Evolutionary conservation across 2,329 filamentous ascomycete species (phyloP).

Genomic region (Hypoxylon sp.): DNA sequence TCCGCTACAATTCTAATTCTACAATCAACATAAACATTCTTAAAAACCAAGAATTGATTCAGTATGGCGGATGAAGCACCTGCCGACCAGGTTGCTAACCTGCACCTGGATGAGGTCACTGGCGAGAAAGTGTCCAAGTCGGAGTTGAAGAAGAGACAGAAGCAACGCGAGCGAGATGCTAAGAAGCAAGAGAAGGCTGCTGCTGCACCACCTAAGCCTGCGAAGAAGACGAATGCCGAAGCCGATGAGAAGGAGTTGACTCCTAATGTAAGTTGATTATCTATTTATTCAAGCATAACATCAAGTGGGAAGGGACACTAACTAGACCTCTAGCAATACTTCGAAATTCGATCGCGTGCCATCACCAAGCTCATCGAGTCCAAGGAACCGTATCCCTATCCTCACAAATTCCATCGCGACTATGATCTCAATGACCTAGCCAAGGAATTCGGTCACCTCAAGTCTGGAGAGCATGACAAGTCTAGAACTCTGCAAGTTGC

Average conservation of each 20-base stretch:
- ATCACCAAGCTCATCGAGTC: conserved; percentile 78
- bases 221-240: conserved; percentile 62
- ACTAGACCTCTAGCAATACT: conserved; percentile 68
- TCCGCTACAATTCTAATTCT: neutral
- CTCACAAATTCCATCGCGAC: conserved; percentile 90
- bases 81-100: conserved; percentile 69
- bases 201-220: conserved; percentile 66
- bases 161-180: conserved; percentile 85
- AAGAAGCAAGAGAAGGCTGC: conserved; percentile 90
- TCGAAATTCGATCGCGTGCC: conserved; percentile 88
- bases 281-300: neutral
- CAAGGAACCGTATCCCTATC: conserved; percentile 82
- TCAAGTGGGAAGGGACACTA: no score
- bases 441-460: conserved; percentile 79
- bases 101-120: conserved; percentile 90
- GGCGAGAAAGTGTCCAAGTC: conserved; percentile 87
- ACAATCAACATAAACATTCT: neutral
- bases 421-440: conserved; percentile 84
- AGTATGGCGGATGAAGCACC: conserved; percentile 48
- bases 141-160: conserved; percentile 94
- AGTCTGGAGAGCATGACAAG: conserved; percentile 85
- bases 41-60: neutral
- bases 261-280: conserved; percentile 67
- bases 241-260: conserved; percentile 76
- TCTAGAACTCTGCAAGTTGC: conserved; percentile 80